A percentile compares a stretch with the other conserved stretches of the same genome.
These are phyloP conservation scores for Rubus parviflorus DNA, from an alignment of 306 rosid genomes.

Conservation along the genomic window DNA sequence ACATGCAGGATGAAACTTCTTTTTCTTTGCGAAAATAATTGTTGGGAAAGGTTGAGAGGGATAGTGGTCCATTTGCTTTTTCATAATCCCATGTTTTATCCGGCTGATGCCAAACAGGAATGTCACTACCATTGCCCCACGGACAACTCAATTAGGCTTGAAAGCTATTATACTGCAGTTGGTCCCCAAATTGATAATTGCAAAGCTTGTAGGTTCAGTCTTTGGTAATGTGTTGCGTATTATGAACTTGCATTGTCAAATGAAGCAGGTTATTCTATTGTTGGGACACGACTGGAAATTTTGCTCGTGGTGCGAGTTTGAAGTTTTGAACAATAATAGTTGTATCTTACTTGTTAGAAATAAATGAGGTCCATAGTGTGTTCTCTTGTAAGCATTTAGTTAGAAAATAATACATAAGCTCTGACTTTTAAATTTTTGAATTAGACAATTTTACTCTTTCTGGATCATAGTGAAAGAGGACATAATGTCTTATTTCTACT, in stretches of 20 bases:
- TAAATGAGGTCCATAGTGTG: background rate
- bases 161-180: slow-evolving; percentile 40
- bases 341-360: background rate
- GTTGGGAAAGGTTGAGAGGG: slow-evolving; percentile 39
- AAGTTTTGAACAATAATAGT: background rate
- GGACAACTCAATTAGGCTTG: slow-evolving; percentile 36
- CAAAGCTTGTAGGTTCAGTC: background rate
- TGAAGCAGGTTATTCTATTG: slow-evolving; percentile 25
- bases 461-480: slow-evolving; percentile 5
- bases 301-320: background rate
- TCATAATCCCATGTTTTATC: slow-evolving; percentile 37
- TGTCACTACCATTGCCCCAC: slow-evolving; percentile 37
- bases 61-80: slow-evolving; percentile 53
- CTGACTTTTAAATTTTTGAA: background rate
- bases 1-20: slow-evolving; percentile 49
- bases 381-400: background rate
- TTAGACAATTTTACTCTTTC: background rate
- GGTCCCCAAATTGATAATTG: slow-evolving; percentile 43
- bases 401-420: background rate
- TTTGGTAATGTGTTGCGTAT: background rate
- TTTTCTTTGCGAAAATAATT: slow-evolving; percentile 49
- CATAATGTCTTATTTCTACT: slow-evolving; percentile 26
- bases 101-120: slow-evolving; percentile 37
- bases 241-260: slow-evolving; percentile 17
- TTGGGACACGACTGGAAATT: slow-evolving; percentile 19